Conservation (phyloP, 2,329 filamentous ascomycete species). For the Alternaria triticimaculans region DNA sequence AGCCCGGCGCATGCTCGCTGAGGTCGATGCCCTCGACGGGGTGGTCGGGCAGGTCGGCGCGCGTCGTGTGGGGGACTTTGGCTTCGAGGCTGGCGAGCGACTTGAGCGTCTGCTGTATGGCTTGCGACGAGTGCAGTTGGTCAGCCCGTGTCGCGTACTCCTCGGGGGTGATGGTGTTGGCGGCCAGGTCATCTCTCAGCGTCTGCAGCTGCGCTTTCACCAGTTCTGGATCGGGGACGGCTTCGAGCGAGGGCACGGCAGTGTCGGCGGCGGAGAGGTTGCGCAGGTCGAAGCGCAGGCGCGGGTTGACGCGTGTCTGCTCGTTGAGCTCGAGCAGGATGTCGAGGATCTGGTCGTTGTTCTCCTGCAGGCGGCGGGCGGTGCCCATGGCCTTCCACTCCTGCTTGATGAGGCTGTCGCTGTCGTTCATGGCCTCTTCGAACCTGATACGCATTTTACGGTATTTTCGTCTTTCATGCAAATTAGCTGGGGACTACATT, state of each 20-base stretch:
- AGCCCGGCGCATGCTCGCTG: conserved; percentile 66
- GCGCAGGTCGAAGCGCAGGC: conserved; percentile 75
- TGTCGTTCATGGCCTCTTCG: conserved; percentile 77
- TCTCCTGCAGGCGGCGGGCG: conserved; percentile 82
- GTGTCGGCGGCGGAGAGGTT: conserved; percentile 47
- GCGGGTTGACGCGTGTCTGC: conserved; percentile 75
- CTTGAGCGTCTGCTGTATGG: conserved; percentile 30
- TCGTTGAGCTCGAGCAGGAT: conserved; percentile 90
- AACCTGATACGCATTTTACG: conserved; percentile 85
- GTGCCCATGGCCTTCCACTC: conserved; percentile 82
- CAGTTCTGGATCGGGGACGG: conserved; percentile 29
- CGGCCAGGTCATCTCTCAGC: conserved; percentile 45
- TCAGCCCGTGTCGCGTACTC: conserved; percentile 38
- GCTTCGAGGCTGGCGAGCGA: conserved; percentile 50
- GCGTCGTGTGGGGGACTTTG: conserved; percentile 50
- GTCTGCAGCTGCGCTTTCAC: conserved; percentile 40
- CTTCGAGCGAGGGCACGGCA: conserved; percentile 33
- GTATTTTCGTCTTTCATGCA: conserved; percentile 76
- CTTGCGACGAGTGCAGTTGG: conserved; percentile 36
- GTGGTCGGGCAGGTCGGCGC: conserved; percentile 39
- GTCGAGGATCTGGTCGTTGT: conserved; percentile 92
- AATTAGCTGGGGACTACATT: conserved; percentile 4
- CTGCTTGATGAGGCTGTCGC: conserved; percentile 80
- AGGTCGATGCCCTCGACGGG: conserved; percentile 54
- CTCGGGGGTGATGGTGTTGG: conserved; percentile 35